These are phyloP conservation scores for Pichia sp. DNA, from an alignment of 1,139 yeast species.

Conservation along the genomic window DNA sequence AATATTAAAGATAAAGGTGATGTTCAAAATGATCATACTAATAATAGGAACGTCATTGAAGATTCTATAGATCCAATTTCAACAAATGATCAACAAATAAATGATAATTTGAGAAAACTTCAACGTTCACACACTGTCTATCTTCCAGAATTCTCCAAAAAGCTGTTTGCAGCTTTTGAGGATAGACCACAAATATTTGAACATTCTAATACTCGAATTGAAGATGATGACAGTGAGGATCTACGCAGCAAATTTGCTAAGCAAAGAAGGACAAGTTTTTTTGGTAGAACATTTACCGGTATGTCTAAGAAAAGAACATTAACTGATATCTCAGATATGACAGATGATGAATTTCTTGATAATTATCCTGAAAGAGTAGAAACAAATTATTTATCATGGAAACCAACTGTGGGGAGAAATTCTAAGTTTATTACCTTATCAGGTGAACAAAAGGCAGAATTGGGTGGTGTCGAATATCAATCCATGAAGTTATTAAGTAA, in stretches of 20 bases:
- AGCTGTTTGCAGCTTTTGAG: slow-evolving; percentile 4
- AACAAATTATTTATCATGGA: slow-evolving; percentile 68
- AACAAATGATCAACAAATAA: slow-evolving; percentile 4
- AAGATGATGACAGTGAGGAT: neutral
- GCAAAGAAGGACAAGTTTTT: slow-evolving; percentile 22
- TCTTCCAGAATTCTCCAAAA: slow-evolving; percentile 10
- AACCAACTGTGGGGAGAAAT: slow-evolving; percentile 88
- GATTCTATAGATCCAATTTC: slow-evolving; percentile 6
- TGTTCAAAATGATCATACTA: slow-evolving; percentile 2
- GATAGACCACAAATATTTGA: neutral
- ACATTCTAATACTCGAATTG: slow-evolving; percentile 12
- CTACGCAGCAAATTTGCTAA: neutral
- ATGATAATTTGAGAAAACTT: slow-evolving; percentile 2
- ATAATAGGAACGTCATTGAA: neutral
- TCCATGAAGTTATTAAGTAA: slow-evolving; percentile 72
- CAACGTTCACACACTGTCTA: slow-evolving; percentile 10
- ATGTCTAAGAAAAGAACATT: slow-evolving; percentile 11
- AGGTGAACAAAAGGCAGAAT: slow-evolving; percentile 81
- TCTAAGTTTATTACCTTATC: slow-evolving; percentile 82
- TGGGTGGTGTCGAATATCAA: slow-evolving; percentile 96
- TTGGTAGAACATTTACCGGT: slow-evolving; percentile 24
- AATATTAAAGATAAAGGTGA: neutral
- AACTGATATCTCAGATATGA: slow-evolving; percentile 15
- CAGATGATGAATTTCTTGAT: slow-evolving; percentile 25
- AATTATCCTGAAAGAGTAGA: slow-evolving; percentile 16